Base-by-base conservation (phyloP, 208 protist species). In the Acanthamoeba lenticulata region DNA sequence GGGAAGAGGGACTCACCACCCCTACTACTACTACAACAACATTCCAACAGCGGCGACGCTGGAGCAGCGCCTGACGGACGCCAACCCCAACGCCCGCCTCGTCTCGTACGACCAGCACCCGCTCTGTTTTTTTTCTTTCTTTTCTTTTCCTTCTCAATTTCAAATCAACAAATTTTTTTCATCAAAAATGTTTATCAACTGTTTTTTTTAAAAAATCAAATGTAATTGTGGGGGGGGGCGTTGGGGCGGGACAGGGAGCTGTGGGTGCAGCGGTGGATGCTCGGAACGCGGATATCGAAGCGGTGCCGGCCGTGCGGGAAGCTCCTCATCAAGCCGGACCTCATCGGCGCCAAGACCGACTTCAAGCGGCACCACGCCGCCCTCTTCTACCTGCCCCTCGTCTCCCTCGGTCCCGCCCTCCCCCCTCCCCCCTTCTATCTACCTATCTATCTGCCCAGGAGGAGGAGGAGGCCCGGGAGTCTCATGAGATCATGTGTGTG, bases 331-430 rank as follows among this genome's bases (percentile, higher is more conserved):
- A 90, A 90, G 32, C 83, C 83, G 1, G 83, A 90, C 27, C 83
- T 90, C 83, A 90, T 90, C 40, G 83, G 52, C 52, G 45, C 83
- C 83, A 90, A 90, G 40, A 90, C 83, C 83, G 83, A 90, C 19
- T 90, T 90, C 55, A 90, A 90, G 52, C 83, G 83, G 2, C 83
- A 90, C 36, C 83, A 90, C 83, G 45, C 83, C 34, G 83, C 83
- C 52, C 55, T 90, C 34, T 90, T 69, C 83, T 90, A 85, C 44
- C 74, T 85, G 13, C 74, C 74, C 4, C 74, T 85, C 21, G 0
- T 85, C 27, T 57, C 74, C 42, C 38, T 85, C 42, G 74, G 74
- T 85, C 32, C 27, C 40, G 2, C 67, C 72, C n/a, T 47, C n/a
- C 15, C n/a, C 34, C 38, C 34, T 27, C 15, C 34, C 32, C 29